phyloP scores from a whole-genome alignment of 2,329 filamentous ascomycete genomes.

The Tolypocladium pustulatum region DNA sequence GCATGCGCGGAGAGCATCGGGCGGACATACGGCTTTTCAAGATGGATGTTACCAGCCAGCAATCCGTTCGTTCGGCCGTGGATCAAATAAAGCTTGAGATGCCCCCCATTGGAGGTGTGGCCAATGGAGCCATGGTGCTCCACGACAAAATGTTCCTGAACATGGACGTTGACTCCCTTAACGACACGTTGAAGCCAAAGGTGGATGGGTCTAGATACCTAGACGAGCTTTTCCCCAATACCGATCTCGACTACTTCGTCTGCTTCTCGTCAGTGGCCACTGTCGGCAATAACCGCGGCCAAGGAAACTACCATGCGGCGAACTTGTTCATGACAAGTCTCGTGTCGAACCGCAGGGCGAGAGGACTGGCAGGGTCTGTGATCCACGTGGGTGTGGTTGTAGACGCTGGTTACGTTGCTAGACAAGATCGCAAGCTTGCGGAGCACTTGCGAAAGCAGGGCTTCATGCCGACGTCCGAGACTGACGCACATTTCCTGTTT shows the following conservation, averaged over 20 bases:
- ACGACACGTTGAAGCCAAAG: slow-evolving; percentile 22
- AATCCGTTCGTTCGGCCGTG: background rate
- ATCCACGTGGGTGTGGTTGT: slow-evolving; percentile 27
- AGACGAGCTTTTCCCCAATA: slow-evolving; percentile 18
- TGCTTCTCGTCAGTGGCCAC: slow-evolving; percentile 25
- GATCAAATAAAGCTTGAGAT: slow-evolving; percentile 13
- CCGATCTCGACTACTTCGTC: slow-evolving; percentile 28
- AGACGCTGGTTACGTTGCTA: slow-evolving; percentile 29
- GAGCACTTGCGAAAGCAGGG: background rate
- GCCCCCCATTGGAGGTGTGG: slow-evolving; percentile 25
- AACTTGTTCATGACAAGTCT: slow-evolving; percentile 26
- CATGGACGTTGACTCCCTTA: slow-evolving; percentile 17
- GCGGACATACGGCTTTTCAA: background rate
- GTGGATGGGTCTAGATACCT: slow-evolving; percentile 22
- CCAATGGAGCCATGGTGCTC: slow-evolving; percentile 24
- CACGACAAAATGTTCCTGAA: slow-evolving; percentile 20
- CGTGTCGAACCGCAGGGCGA: slow-evolving; percentile 12
- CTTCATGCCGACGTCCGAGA: background rate
- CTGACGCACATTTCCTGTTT: background rate
- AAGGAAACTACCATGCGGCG: slow-evolving; percentile 25
- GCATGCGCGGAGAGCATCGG: background rate
- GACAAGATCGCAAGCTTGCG: slow-evolving; percentile 1
- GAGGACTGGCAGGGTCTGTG: slow-evolving; percentile 24
- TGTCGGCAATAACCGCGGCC: slow-evolving; percentile 24
- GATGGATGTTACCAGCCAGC: background rate